A percentile compares a stretch with the other conserved stretches of the same genome.
Evolutionary conservation across 805 yeast genomes (phyloP).

Genomic region (Wickerhamomyces canadensis): DNA sequence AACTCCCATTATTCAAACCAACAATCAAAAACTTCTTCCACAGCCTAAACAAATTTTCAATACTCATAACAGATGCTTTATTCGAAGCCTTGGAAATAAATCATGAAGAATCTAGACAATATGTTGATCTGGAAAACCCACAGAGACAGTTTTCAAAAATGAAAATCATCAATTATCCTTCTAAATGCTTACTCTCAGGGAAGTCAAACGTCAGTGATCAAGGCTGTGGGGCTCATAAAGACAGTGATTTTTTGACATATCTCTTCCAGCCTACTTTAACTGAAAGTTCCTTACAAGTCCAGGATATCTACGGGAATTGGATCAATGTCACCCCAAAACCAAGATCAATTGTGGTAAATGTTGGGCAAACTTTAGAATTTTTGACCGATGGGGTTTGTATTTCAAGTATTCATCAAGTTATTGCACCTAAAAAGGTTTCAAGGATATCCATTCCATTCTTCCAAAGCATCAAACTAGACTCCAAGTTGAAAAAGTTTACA

Average conservation of each 20-base stretch:
- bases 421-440: constrained; percentile 13
- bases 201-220: constrained; percentile 15
- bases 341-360: constrained; percentile 33
- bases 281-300: constrained; percentile 32
- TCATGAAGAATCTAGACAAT: constrained; percentile 24
- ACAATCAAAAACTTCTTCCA: constrained; percentile 24
- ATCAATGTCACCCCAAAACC: constrained; percentile 30
- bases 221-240: constrained; percentile 38
- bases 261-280: constrained; percentile 28
- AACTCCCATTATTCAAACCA: constrained; percentile 28
- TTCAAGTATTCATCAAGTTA: constrained; percentile 38
- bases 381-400: constrained; percentile 40
- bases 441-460: constrained; percentile 39
- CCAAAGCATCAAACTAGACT: constrained; percentile 35
- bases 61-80: constrained; percentile 26
- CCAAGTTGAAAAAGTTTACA: constrained; percentile 26
- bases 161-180: constrained; percentile 36
- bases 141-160: constrained; percentile 25
- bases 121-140: constrained; percentile 34
- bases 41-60: constrained; percentile 28
- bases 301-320: constrained; percentile 41
- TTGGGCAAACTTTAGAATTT: constrained; percentile 40
- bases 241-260: constrained; percentile 34
- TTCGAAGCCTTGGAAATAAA: constrained; percentile 31
- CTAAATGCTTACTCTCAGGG: constrained; percentile 1